A percentile compares a stretch with the other conserved stretches of the same genome.
Evolutionary conservation across 2,329 filamentous ascomycete genomes (phyloP).

Genomic region (Teratosphaeria viscida): DNA sequence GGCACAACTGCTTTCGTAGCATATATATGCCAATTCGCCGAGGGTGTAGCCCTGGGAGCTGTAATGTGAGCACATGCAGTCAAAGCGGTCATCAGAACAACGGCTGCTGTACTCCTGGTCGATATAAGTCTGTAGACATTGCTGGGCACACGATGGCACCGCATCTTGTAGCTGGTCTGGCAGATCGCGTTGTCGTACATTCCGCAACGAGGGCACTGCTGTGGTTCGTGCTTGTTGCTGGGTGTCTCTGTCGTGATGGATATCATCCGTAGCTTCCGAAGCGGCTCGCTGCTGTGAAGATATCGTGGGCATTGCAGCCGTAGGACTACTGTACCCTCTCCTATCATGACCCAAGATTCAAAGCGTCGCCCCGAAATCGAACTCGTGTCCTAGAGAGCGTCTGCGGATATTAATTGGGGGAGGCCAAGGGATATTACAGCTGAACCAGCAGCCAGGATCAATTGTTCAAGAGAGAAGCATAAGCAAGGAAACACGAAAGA

Average conservation of each 20-base stretch:
- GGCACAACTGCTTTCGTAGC: conserved; percentile 11
- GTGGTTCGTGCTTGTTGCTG: background rate
- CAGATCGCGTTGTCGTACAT: conserved; percentile 1
- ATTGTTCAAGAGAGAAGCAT: conserved; percentile 4
- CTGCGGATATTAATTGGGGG: background rate
- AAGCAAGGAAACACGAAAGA: conserved; percentile 3
- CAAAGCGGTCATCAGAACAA: conserved; percentile 11
- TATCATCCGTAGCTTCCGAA: background rate
- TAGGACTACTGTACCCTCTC: conserved; percentile 2
- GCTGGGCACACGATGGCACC: conserved; percentile 21
- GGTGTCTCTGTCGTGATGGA: background rate
- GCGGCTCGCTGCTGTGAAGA: background rate
- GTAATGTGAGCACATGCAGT: conserved; percentile 23
- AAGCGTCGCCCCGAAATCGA: background rate
- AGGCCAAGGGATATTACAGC: conserved; percentile 7
- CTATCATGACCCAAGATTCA: conserved; percentile 5
- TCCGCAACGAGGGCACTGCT: background rate
- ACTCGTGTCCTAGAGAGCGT: background rate
- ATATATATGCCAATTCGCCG: conserved; percentile 23
- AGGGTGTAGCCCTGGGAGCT: conserved; percentile 22
- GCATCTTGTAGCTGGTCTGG: conserved; percentile 11
- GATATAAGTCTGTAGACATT: conserved; percentile 19
- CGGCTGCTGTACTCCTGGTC: conserved; percentile 8
- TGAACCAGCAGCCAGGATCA: conserved; percentile 16
- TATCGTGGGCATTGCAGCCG: conserved; percentile 2